Evolutionary conservation across 352 stramenopile genomes (phyloP), one percentile per base, ranked within the genome.

Genomic region (Pythium graminicola): DNA sequence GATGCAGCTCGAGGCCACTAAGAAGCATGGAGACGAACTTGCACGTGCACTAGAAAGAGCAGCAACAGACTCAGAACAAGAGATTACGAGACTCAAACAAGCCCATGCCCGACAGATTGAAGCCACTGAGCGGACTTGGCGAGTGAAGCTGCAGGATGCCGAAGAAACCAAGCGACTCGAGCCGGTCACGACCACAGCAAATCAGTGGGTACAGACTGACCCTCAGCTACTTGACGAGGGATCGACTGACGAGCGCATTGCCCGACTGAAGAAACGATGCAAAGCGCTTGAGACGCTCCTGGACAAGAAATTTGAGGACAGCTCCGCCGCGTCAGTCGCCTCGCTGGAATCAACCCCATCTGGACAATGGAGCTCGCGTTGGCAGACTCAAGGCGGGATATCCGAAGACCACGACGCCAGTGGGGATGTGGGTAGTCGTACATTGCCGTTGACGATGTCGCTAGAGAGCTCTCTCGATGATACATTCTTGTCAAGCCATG

Each of bases 241-340:
- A 4, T 42, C 57, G 3, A 57, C 57, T 14, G 58, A 73, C 23
- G 44, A 51, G 23, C 62, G 67, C 7, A 62, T 86, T 20, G 56
- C 69, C 45, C 66, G 65, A 32, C 69, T 86, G 36, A 72, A 57
- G 38, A 68, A 68, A 27, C 67, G 72, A 11, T 84, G 76, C 53
- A 68, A 62, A 10, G 73, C 73, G 35, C 33, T 85, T 16, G 71
- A 81, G 33, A 78, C 64, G 23, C 46, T 86, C 8, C 59, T 86
- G 1, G 64, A 74, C 38, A 81, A 77, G 50, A 84, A 85, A 24
- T 83, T 85, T 32, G 73, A 82, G 50, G 65, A 76, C 28, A 70
- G 26, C 31, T 61, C 59, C 2, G 42, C 32, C 4, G 59, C 46
- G 19, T 66, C 59, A 0, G 28, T 49, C 22, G 56, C 32, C 4